These are phyloP conservation scores for Suhomyces yuchorum DNA, from an alignment of 1,139 yeast species.

Conservation along the genomic window DNA sequence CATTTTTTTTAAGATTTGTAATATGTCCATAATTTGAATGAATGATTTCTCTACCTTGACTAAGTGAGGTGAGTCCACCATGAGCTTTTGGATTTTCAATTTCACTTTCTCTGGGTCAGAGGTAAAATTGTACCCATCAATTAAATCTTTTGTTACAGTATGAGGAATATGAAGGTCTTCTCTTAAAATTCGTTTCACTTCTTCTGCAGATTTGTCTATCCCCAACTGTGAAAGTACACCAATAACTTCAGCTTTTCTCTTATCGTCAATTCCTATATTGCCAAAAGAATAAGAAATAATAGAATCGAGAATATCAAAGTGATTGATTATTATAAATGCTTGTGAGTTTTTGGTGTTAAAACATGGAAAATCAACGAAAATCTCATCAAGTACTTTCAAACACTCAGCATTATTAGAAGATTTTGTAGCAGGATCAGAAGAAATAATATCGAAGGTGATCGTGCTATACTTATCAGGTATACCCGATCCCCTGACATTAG, in stretches of 20 bases:
- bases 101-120: constrained; percentile 66
- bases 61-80: constrained; percentile 75
- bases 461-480: constrained; percentile 82
- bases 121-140: constrained; percentile 77
- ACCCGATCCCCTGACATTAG: constrained; percentile 52
- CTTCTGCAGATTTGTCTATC: constrained; percentile 64
- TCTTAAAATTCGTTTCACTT: constrained; percentile 64
- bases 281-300: constrained; percentile 69
- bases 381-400: constrained; percentile 76
- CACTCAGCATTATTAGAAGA: constrained; percentile 82
- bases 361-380: constrained; percentile 64
- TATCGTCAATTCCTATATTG: constrained; percentile 62
- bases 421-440: constrained; percentile 46
- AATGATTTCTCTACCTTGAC: constrained; percentile 64
- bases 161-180: constrained; percentile 76
- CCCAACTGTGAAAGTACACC: constrained; percentile 76
- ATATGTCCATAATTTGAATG: constrained; percentile 58
- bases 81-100: constrained; percentile 60
- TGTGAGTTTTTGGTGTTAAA: constrained; percentile 51
- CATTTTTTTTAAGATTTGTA: constrained; percentile 54
- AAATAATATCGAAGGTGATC: constrained; percentile 80
- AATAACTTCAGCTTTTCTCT: constrained; percentile 68
- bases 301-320: constrained; percentile 73
- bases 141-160: constrained; percentile 73
- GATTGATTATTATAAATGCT: constrained; percentile 67